phyloP scores from a whole-genome alignment of 495 filamentous ascomycete species.

The Podospora fimiseda region DNA sequence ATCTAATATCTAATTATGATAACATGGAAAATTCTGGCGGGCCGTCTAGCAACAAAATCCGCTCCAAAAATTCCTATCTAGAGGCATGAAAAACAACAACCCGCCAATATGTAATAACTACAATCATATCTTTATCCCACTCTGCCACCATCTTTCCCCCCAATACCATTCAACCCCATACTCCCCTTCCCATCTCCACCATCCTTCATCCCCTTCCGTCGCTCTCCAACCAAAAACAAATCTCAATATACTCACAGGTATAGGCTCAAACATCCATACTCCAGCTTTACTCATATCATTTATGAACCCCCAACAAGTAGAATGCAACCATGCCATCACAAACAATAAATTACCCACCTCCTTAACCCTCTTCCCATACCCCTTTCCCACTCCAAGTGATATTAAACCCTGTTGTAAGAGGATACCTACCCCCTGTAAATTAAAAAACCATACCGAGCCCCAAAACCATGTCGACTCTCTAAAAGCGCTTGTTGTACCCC shows the following conservation, averaged over 20 bases:
- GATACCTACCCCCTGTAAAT: slow-evolving; percentile 50
- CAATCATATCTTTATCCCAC: slow-evolving; percentile 44
- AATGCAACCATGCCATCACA: slow-evolving; percentile 50
- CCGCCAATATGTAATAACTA: too few relatives aligned
- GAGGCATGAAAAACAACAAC: too few relatives aligned
- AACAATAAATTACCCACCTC: slow-evolving; percentile 47
- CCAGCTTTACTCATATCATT: slow-evolving; percentile 59
- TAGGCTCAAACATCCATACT: slow-evolving; percentile 61
- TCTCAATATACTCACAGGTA: slow-evolving; percentile 57
- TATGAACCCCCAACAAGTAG: slow-evolving; percentile 45
- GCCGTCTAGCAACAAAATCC: too few relatives aligned
- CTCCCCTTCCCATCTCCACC: slow-evolving; percentile 50
- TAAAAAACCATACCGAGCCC: slow-evolving; percentile 47
- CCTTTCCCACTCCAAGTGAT: neutral
- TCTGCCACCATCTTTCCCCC: slow-evolving; percentile 59
- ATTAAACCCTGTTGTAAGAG: slow-evolving; percentile 36
- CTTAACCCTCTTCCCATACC: neutral
- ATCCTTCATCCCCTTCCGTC: slow-evolving; percentile 45
- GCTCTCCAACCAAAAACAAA: slow-evolving; percentile 39
- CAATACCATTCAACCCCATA: slow-evolving; percentile 42
- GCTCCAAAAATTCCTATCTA: too few relatives aligned
- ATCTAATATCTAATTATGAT: too few relatives aligned
- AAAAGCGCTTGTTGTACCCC: slow-evolving; percentile 49
- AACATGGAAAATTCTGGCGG: too few relatives aligned
- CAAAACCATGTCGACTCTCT: slow-evolving; percentile 34